phyloP scores from a whole-genome alignment of 1,284 basidiomycete genomes.

The Trichosporon asahii region DNA sequence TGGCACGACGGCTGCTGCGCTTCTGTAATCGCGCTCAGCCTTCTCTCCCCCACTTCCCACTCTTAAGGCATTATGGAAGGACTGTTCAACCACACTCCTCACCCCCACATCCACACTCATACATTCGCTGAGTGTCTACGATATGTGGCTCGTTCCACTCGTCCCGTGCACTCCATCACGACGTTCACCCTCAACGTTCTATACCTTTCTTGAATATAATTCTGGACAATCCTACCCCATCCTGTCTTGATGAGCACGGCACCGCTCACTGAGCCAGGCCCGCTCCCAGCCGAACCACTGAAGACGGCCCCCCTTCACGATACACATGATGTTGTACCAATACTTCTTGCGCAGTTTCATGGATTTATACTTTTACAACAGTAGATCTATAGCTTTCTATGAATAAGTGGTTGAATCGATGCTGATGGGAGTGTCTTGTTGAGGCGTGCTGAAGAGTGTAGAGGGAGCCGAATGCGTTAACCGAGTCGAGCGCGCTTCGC shows the following conservation, averaged over 20 bases:
- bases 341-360: background rate
- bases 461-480: background rate
- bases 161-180: background rate
- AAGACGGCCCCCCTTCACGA: background rate
- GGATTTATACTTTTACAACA: constrained; percentile 1
- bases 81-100: background rate
- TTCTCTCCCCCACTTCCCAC: background rate
- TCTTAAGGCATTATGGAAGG: background rate
- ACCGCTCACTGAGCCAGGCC: background rate
- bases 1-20: background rate
- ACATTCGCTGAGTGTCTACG: background rate
- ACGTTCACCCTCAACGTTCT: background rate
- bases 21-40: background rate
- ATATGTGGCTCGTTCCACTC: background rate
- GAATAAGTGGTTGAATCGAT: background rate
- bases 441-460: background rate
- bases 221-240: background rate
- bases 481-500: background rate
- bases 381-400: background rate
- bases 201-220: background rate
- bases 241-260: background rate
- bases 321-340: background rate
- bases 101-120: background rate
- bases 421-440: background rate
- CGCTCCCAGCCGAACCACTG: background rate